phyloP scores from a whole-genome alignment of 441 rosid genomes.

The Adansonia rubrostipa region DNA sequence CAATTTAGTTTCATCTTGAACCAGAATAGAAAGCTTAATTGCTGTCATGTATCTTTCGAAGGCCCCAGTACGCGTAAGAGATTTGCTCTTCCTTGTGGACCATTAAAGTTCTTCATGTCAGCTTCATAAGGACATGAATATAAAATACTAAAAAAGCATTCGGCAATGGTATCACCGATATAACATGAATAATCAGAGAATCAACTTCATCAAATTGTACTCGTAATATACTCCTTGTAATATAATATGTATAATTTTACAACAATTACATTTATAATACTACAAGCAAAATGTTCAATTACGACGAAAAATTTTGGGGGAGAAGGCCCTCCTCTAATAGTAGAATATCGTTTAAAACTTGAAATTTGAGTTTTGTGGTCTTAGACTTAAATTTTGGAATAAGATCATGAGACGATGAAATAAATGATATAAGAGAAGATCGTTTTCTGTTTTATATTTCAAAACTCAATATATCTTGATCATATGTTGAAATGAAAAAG shows the following conservation, averaged over 20 bases:
- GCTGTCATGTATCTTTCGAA: not conserved
- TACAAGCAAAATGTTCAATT: not conserved
- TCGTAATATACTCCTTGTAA: no score
- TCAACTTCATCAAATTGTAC: not conserved
- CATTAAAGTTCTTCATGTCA: slow-evolving; percentile 1
- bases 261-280: not conserved
- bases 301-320: not conserved
- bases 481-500: not conserved
- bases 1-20: not conserved
- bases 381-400: no score
- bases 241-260: not conserved
- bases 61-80: not conserved
- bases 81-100: slow-evolving; percentile 1
- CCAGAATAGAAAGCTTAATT: not conserved
- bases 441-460: no score
- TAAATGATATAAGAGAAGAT: no score
- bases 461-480: not conserved
- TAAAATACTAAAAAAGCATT: not conserved
- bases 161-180: not conserved
- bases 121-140: not conserved
- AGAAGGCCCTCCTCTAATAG: no score
- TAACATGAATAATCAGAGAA: not conserved
- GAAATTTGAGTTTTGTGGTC: no score
- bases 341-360: no score
- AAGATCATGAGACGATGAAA: no score